Evolutionary conservation across 2,329 filamentous ascomycete genomes (phyloP), one percentile per base, ranked within the genome.

Genomic region (Beauveria scarabaeidicola): DNA sequence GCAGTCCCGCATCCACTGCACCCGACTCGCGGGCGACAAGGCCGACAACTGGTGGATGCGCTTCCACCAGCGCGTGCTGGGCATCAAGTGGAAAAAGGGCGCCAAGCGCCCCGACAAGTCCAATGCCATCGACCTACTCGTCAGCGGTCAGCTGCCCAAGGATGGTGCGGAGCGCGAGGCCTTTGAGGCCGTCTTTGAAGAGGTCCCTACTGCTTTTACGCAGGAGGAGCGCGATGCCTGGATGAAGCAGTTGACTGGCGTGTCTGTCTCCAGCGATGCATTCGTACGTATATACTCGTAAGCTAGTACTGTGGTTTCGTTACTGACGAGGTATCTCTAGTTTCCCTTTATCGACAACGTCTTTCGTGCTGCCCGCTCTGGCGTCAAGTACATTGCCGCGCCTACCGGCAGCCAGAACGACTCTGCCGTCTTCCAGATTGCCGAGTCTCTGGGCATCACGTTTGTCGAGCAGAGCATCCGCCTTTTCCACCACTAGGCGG

Each of bases 41-140:
- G 91, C 92, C 52, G 94, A 99, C 76, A 97, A 96, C 81, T 97
- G 93, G 93, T 99, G 93, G 94, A 89, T 99, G 81, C 89, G 94
- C 69, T 97, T 97, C 85, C 90, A 97, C 79, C 87, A 90, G 67
- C 88, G 90, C 57, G 90, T 94, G 13, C 82, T 97, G 53, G 81
- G 79, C 70, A 88, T 99, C 73, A 90, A 93, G 79, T 99, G 91
- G 90, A 97, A 96, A 83, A 93, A 94, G 79, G 93, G 94, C 68
- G 91, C 89, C 71, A 97, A 97, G 86, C 86, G 94, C 61, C 84
- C 94, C 51, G 93, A 97, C 74, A 99, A 97, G 85, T 95, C 89
- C 80, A 99, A 99, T 73, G 93, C 92, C 65, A 97, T 97, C 70
- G 94, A 97, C 72, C 81, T 97, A 70, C 85, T 97, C 64, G 94